A percentile compares a stretch with the other conserved stretches of the same genome.
Evolutionary conservation across 2,329 filamentous ascomycete genomes (phyloP).

Genomic region (Pseudocercospora cruenta): DNA sequence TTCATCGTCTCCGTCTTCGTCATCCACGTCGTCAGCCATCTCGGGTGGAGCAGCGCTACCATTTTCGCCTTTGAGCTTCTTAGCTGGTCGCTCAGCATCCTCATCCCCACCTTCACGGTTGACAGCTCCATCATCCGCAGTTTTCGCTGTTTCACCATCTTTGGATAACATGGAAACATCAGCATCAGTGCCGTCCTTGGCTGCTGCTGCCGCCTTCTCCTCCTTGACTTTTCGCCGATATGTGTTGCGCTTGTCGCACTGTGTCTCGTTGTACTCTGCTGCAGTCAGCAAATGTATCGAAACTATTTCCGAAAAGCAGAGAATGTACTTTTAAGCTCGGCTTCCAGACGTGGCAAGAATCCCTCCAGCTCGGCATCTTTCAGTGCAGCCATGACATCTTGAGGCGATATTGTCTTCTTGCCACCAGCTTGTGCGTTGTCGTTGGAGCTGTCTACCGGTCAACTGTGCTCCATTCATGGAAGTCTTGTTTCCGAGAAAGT

Average conservation of each 20-base stretch:
- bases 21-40: slow-evolving; percentile 51
- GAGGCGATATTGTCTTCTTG: slow-evolving; percentile 77
- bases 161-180: slow-evolving; percentile 17
- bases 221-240: slow-evolving; percentile 72
- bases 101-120: slow-evolving; percentile 40
- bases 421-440: slow-evolving; percentile 67
- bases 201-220: slow-evolving; percentile 53
- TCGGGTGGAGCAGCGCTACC: slow-evolving; percentile 43
- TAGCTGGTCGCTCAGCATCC: slow-evolving; percentile 52
- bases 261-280: slow-evolving; percentile 71
- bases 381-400: slow-evolving; percentile 75
- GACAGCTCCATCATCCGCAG: slow-evolving; percentile 19
- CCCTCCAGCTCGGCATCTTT: slow-evolving; percentile 74
- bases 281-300: slow-evolving; percentile 16
- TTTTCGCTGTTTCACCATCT: slow-evolving; percentile 20
- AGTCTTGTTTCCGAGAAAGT: slow-evolving; percentile 25
- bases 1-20: slow-evolving; percentile 58
- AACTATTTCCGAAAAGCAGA: neutral
- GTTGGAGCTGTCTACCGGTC: slow-evolving; percentile 62
- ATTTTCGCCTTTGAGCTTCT: slow-evolving; percentile 54
- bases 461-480: slow-evolving; percentile 1
- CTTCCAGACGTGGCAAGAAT: slow-evolving; percentile 73
- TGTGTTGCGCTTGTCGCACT: slow-evolving; percentile 73
- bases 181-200: slow-evolving; percentile 19
- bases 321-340: slow-evolving; percentile 70